Percentiles rank a stretch among this genome's conserved stretches.
Conservation (phyloP, 2,329 filamentous ascomycete genomes). For the Orbilia brochopaga region DNA sequence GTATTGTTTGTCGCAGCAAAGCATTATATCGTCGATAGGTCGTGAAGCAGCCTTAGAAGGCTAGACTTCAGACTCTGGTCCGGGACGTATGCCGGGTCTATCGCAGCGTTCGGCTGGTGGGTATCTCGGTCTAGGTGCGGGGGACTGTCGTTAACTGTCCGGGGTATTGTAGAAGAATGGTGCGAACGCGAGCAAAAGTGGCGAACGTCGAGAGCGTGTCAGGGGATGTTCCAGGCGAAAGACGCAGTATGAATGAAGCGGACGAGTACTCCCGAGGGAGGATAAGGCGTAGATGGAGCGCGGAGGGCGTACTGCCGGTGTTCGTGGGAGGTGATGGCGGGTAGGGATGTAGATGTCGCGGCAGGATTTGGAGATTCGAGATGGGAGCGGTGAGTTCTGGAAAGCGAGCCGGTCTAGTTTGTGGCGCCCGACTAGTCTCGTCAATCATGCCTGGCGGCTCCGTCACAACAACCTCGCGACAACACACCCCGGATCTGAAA, state of each 20-base stretch:
- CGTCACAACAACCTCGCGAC: neutral
- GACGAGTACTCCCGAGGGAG: neutral
- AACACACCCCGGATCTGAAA: neutral
- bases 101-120: slow-evolving; percentile 1
- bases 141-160: neutral
- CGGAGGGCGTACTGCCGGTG: neutral
- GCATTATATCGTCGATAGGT: slow-evolving; percentile 33
- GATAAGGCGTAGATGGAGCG: neutral
- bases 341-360: neutral
- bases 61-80: neutral
- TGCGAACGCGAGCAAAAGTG: neutral
- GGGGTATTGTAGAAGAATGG: neutral
- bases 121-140: neutral
- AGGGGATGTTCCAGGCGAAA: neutral
- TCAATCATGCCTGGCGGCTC: no score
- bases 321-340: neutral
- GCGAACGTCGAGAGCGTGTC: slow-evolving; percentile 1
- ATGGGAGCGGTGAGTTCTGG: neutral
- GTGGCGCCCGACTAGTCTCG: neutral
- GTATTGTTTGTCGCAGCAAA: slow-evolving; percentile 6
- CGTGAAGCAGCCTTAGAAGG: slow-evolving; percentile 11
- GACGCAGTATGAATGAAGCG: neutral
- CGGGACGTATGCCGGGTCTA: neutral
- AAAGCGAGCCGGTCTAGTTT: neutral
- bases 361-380: slow-evolving; percentile 7